Evolutionary conservation across 2,329 filamentous ascomycete species (phyloP).

Genomic region (Ascochyta rabiei): DNA sequence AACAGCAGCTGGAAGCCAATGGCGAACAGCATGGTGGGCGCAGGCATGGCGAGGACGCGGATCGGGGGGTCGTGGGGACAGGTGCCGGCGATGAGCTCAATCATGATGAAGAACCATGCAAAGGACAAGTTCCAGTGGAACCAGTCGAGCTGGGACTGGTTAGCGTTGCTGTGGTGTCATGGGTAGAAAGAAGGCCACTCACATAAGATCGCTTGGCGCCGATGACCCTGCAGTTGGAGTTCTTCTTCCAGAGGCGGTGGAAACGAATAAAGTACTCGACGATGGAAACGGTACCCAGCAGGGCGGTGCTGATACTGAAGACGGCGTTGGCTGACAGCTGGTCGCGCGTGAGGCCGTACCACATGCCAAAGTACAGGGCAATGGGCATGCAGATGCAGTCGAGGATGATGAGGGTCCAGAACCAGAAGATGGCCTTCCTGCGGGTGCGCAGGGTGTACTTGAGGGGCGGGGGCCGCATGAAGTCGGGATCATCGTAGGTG

Average conservation of each 20-base stretch:
- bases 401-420: slow-evolving; percentile 65
- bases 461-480: slow-evolving; percentile 56
- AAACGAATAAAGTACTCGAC: slow-evolving; percentile 61
- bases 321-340: slow-evolving; percentile 57
- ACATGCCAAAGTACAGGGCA: slow-evolving; percentile 65
- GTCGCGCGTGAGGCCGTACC: slow-evolving; percentile 59
- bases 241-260: slow-evolving; percentile 57
- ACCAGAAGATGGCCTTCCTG: slow-evolving; percentile 62
- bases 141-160: slow-evolving; percentile 56
- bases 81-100: slow-evolving; percentile 61
- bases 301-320: slow-evolving; percentile 61
- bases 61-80: slow-evolving; percentile 56
- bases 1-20: slow-evolving; percentile 59
- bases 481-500: slow-evolving; percentile 48
- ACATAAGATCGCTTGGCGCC: slow-evolving; percentile 52
- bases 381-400: slow-evolving; percentile 66
- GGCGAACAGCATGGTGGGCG: slow-evolving; percentile 58
- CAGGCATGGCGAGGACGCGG: slow-evolving; percentile 60
- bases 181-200: slow-evolving; percentile 9
- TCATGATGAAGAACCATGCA: slow-evolving; percentile 62
- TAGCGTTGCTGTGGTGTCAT: not conserved
- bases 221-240: slow-evolving; percentile 60
- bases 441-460: slow-evolving; percentile 62
- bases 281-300: slow-evolving; percentile 60
- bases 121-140: slow-evolving; percentile 64